Conservation (phyloP, 257 asterid genomes). For the Primulina huaijiensis region DNA sequence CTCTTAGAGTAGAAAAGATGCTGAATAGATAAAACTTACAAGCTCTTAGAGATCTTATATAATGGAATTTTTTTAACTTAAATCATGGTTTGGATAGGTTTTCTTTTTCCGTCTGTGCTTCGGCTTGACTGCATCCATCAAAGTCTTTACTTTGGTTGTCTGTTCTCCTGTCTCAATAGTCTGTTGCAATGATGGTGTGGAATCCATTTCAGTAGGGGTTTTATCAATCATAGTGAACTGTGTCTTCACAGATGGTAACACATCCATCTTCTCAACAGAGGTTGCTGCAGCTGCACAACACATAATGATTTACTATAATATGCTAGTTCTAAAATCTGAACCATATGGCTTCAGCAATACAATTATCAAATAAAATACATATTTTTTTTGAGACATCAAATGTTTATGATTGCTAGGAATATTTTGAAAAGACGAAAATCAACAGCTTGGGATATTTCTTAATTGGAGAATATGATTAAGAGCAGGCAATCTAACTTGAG, state of each 20-base stretch:
- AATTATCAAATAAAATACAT: neutral
- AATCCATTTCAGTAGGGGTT: conserved; percentile 27
- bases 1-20: conserved; percentile 1
- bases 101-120: conserved; percentile 72
- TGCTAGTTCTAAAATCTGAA: neutral
- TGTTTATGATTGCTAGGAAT: neutral
- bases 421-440: neutral
- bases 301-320: conserved; percentile 13
- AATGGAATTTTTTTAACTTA: conserved; percentile 34
- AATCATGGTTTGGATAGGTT: conserved; percentile 31
- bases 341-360: conserved; percentile 1
- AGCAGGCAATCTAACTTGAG: neutral
- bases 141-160: conserved; percentile 43
- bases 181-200: conserved; percentile 35
- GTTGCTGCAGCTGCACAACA: conserved; percentile 41
- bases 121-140: conserved; percentile 83
- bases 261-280: conserved; percentile 37
- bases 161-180: conserved; percentile 27
- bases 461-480: neutral
- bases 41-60: conserved; percentile 16
- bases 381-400: neutral
- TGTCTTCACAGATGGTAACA: conserved; percentile 26
- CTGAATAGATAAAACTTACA: conserved; percentile 13
- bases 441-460: neutral
- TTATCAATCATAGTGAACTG: conserved; percentile 23